Evolutionary conservation across 2,329 filamentous ascomycete species (phyloP), one percentile per base, ranked within the genome.

Genomic region (Graphiopsis chlorocephala): DNA sequence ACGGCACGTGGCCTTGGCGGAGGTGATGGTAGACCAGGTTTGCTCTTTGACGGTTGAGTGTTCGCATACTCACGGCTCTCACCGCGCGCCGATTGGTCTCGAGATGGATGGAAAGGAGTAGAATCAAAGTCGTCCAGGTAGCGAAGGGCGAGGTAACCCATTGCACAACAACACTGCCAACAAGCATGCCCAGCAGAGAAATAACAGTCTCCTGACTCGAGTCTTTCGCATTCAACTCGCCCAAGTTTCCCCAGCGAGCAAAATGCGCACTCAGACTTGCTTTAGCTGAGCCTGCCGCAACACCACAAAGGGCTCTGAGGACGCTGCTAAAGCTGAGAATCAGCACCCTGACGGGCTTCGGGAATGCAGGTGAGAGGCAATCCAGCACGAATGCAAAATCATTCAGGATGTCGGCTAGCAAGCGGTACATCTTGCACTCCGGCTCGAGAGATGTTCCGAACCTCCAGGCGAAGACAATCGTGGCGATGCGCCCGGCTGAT

Each of bases 131-230:
- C 55, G 80, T 81, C 86, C 92, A 93, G 42, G 95, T 96, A 11
- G 88, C 86, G 15, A 82, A 76, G 64, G 88, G 87, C 57, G 88
- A 87, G 60, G 90, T 86, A 25, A 97, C 86, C 68, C 86, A 82
- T 35, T 90, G 90, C 20, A 98, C 91, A 15, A 97, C 88, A 2
- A 96, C 66, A 56, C 89, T 95, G 0, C 95, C 95, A 15, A 85
- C 86, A 80, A 97, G 83, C 86, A 98, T 93, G 2, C 95, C 95
- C 35, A 97, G 67, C 28, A 98, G 82, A 2, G 92, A 94, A 64
- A 99, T 91, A 23, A 97, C 88, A 0, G 94, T 98, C 78, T 98
- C 95, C 79, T 98, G 95, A 69, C 91, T 96, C 14, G 93, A 93
- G 75, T 98, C 94, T 84, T 97, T 89, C 64, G 94, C 93, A 78